Conservation (phyloP, 148 eudicot genomes). For the Vaccinium darrowii region DNA sequence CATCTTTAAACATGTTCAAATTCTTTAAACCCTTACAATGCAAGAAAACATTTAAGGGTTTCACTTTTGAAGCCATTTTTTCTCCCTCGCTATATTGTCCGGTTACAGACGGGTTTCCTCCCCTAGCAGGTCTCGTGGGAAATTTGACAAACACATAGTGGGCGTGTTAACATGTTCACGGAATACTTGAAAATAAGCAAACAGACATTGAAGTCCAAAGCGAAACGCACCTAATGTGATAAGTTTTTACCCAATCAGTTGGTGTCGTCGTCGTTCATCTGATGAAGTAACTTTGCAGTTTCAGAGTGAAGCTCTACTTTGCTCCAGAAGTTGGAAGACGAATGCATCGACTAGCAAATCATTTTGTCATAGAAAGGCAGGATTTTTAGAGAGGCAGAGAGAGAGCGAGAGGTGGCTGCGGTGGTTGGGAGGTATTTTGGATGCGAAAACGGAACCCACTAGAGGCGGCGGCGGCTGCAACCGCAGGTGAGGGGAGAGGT, state of each 20-base stretch:
- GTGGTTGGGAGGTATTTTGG: too few species aligned
- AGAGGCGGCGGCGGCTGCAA: neutral
- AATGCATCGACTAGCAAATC: too few species aligned
- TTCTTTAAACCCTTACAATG: neutral
- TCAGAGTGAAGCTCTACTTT: too few species aligned
- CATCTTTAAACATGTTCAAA: neutral
- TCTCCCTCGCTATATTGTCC: neutral
- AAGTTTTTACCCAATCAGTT: neutral
- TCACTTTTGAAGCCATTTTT: slow-evolving; percentile 21
- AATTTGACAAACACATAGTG: neutral
- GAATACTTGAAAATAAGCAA: neutral
- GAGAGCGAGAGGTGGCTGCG: too few species aligned
- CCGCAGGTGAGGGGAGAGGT: neutral
- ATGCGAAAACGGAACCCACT: too few species aligned
- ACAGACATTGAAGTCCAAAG: neutral
- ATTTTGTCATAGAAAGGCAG: too few species aligned
- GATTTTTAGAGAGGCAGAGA: too few species aligned
- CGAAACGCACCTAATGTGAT: neutral
- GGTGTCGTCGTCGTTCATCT: too few species aligned
- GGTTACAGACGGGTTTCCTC: neutral
- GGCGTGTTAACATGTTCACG: neutral
- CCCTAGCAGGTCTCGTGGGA: neutral
- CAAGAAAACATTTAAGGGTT: slow-evolving; percentile 13
- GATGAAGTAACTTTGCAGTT: too few species aligned
- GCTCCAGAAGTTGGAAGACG: too few species aligned